Evolutionary conservation across 768 basidiomycete genomes (phyloP), one percentile per base, ranked within the genome.

Genomic region (Pisolithus orientalis): DNA sequence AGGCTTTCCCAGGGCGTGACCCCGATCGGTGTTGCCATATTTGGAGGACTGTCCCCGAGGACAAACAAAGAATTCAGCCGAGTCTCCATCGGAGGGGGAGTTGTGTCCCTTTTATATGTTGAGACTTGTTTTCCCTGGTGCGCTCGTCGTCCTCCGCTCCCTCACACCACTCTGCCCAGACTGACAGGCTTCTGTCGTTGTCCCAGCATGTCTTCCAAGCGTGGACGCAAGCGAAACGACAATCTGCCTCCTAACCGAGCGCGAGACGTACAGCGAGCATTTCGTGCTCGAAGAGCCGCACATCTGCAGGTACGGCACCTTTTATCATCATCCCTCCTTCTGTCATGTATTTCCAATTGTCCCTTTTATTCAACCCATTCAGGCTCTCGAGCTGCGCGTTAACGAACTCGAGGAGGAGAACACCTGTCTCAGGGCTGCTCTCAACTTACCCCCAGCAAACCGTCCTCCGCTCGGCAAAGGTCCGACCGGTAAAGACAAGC

Each of bases 371-470:
- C 57, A 60, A 57, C 56, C 58, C 58, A 9, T 31, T 55, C 71
- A 91, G 89, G 85, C 86, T 51, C 72, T 94, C 56, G 91, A 94
- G 67, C 67, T 85, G 60, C 79, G 90, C 62, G 89, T 93, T 40
- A 67, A 80, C 47, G 87, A 88, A 66, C 79, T 94, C 40, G 90
- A 94, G 71, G 83, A 84, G 55, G 91, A 94, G 73, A 93, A 92
- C 63, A 74, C 73, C 42, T 79, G 75, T 59, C 76, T 94, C 45
- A 82, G 91, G 42, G 79, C 82, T 45, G 80, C 82, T 21, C 76
- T 92, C 52, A 82, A 80, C 59, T 71, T 93, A 25, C 86, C 88
- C 0, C 85, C 86, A 21, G 84, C 88, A 54, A 80, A 77, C 62
- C 77, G 90, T 57, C 79, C 80, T 16, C 70, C 83, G 2, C 76